Percentiles rank a stretch among this genome's conserved stretches.
Evolutionary conservation across 345 rosid species (phyloP).

Genomic region (Bruguiera sexangula): DNA sequence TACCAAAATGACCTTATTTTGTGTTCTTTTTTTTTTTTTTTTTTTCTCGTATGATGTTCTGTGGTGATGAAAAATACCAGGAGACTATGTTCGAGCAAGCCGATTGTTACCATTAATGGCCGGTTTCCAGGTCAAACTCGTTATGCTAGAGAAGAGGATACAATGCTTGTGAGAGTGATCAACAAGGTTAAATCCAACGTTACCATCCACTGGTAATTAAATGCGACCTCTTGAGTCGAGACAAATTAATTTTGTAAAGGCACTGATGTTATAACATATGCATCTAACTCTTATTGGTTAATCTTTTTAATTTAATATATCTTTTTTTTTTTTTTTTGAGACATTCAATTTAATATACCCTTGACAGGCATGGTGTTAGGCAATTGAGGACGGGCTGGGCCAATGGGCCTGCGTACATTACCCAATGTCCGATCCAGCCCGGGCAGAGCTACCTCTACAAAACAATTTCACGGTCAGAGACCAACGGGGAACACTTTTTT

Average conservation of each 20-base stretch:
- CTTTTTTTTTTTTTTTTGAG: not conserved
- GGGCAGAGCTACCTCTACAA: constrained; percentile 52
- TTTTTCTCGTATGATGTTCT: constrained; percentile 7
- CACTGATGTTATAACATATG: not conserved
- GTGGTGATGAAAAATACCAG: constrained; percentile 64
- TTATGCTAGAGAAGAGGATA: constrained; percentile 84
- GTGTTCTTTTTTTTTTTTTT: no score
- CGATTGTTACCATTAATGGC: constrained; percentile 82
- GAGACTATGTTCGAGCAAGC: constrained; percentile 72
- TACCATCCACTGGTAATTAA: constrained; percentile 73
- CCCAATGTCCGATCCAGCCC: constrained; percentile 72
- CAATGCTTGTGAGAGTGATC: constrained; percentile 66
- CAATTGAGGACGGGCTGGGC: constrained; percentile 81
- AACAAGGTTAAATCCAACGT: constrained; percentile 84
- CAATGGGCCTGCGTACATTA: constrained; percentile 75
- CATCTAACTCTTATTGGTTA: not conserved
- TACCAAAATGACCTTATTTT: no score
- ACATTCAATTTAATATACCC: no score
- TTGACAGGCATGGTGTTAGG: constrained; percentile 67
- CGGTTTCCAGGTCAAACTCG: constrained; percentile 83
- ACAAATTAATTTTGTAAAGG: no score
- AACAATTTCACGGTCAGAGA: constrained; percentile 56
- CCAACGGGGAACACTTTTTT: constrained; percentile 66
- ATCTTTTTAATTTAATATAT: not conserved
- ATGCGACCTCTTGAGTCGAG: no score